phyloP scores from a whole-genome alignment of 2,329 filamentous ascomycete genomes.

The Alternaria hordeiaustralica region DNA sequence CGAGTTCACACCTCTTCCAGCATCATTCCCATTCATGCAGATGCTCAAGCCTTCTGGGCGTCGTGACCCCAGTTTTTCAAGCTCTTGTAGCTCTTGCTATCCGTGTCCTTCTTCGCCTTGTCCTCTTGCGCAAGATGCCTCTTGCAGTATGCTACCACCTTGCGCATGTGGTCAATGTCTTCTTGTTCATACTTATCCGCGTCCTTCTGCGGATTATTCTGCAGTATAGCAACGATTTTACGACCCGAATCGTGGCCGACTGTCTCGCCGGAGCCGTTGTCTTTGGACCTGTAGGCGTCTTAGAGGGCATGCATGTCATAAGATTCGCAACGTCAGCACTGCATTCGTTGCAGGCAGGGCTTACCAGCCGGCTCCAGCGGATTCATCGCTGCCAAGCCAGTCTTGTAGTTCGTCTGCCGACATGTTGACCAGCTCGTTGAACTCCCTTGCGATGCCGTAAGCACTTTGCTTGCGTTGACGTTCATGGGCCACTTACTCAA shows the following conservation, averaged over 20 bases:
- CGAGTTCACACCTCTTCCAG: neutral
- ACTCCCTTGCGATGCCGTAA: slow-evolving; percentile 56
- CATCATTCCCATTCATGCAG: neutral
- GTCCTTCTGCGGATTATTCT: slow-evolving; percentile 66
- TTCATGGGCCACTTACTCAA: slow-evolving; percentile 46
- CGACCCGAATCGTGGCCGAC: slow-evolving; percentile 68
- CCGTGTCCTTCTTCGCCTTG: slow-evolving; percentile 61
- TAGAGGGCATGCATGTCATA: neutral
- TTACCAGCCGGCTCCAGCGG: slow-evolving; percentile 64
- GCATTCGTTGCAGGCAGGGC: neutral
- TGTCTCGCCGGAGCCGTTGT: slow-evolving; percentile 62
- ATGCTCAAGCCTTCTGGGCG: slow-evolving; percentile 35
- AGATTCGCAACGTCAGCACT: neutral
- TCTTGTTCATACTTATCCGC: slow-evolving; percentile 63
- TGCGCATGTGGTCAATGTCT: slow-evolving; percentile 66
- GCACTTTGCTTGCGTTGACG: neutral
- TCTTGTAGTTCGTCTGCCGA: slow-evolving; percentile 64
- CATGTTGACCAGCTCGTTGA: slow-evolving; percentile 73
- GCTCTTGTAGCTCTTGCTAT: slow-evolving; percentile 61
- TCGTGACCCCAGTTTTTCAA: slow-evolving; percentile 47
- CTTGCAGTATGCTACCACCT: slow-evolving; percentile 70
- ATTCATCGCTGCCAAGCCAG: slow-evolving; percentile 67
- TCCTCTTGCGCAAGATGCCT: slow-evolving; percentile 70
- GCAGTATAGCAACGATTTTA: slow-evolving; percentile 68
- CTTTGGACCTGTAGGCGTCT: slow-evolving; percentile 49